phyloP scores from a whole-genome alignment of 1,139 yeast species.

The Blastobotrys indianensis region DNA sequence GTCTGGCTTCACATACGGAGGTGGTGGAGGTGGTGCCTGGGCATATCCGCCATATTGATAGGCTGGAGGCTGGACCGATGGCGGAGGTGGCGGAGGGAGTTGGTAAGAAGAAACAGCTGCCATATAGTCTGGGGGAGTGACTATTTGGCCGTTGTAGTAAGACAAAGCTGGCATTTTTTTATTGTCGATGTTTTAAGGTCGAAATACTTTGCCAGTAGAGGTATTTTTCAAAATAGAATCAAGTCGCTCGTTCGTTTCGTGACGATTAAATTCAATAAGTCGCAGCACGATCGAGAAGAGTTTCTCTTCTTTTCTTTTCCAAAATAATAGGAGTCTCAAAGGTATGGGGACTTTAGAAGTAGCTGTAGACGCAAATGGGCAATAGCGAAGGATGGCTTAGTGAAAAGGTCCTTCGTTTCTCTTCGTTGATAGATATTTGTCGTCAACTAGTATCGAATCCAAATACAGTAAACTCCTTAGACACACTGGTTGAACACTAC shows the following conservation, averaged over 20 bases:
- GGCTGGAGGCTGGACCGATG: constrained; percentile 7
- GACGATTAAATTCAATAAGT: too few relatives aligned
- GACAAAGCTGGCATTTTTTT: constrained; percentile 22
- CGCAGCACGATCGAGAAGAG: too few relatives aligned
- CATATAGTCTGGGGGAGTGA: constrained; percentile 23
- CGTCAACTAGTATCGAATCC: too few relatives aligned
- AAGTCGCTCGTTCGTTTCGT: too few relatives aligned
- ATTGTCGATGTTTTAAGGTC: not conserved
- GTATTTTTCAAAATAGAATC: not conserved
- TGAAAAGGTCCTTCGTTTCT: constrained; percentile 9
- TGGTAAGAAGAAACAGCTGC: constrained; percentile 10
- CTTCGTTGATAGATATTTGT: too few relatives aligned
- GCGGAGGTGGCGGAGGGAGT: constrained; percentile 9
- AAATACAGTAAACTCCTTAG: too few relatives aligned
- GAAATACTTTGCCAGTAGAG: not conserved
- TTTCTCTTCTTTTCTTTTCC: too few relatives aligned
- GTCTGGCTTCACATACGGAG: not conserved
- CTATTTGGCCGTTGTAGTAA: constrained; percentile 22
- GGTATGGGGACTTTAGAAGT: too few relatives aligned
- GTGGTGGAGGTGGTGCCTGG: constrained; percentile 8
- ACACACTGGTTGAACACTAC: too few relatives aligned
- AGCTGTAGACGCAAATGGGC: too few relatives aligned
- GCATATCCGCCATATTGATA: constrained; percentile 11
- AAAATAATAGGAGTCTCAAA: too few relatives aligned
- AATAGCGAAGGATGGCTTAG: constrained; percentile 7